Evolutionary conservation across 2,329 filamentous ascomycete species (phyloP), one percentile per base, ranked within the genome.

Genomic region (Catunica adiposa): DNA sequence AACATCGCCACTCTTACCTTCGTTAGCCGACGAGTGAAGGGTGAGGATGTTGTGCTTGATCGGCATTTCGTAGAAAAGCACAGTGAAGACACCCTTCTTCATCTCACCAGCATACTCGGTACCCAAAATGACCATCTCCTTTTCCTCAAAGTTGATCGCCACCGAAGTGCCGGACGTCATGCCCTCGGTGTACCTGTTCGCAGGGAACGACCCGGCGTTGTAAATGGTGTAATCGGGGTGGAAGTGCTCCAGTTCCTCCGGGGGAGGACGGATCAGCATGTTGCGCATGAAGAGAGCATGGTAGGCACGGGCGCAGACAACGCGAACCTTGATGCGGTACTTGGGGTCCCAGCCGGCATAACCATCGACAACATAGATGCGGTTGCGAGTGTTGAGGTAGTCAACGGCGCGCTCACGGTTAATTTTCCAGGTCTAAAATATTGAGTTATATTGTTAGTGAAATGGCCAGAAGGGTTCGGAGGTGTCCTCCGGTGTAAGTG

Each of bases 251-350:
- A 98, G 83, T 77, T 98, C 89, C 73, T 94, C 86, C 61, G 80
- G 80, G 54, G 83, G 77, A 61, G 92, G 92, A 64, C 92, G 86
- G 76, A 98, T 98, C 68, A 98, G 85, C 92, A 98, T 98, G 79
- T 98, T 98, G 68, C 89, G 87, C 92, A 98, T 98, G 82, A 98
- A 98, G 62, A 98, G 82, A 60, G 92, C 92, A 79, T 98, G 92
- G 79, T 98, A 98, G 71, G 92, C 92, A 69, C 92, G 89, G 63
- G 92, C 92, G 75, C 92, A 98, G 68, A 98, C 89, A 62, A 98
- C 90, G 67, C 92, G 89, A 65, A 98, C 92, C 66, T 83, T 86
- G 74, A 98, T 97, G 63, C 89, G 81, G 78, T 98, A 98, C 71
- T 92, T 89, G 76, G 94, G 84, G 65, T 98, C 92, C 92, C 92